These are phyloP conservation scores for Scedosporium aurantiacum DNA, from an alignment of 2,329 filamentous ascomycete genomes.

Conservation along the genomic window DNA sequence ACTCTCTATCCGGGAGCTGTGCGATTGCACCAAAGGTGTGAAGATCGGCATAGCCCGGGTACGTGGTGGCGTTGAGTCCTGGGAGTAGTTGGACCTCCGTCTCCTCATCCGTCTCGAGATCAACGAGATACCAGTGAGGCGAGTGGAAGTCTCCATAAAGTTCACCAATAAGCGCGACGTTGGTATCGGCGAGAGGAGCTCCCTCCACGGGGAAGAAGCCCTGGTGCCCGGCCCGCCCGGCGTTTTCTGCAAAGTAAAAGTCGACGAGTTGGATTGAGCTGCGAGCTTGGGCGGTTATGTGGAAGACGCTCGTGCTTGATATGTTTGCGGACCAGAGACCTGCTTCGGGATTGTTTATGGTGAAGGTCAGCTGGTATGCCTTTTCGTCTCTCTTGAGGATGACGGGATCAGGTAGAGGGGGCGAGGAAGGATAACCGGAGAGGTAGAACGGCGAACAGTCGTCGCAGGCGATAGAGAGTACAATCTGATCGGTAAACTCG, in stretches of 20 bases:
- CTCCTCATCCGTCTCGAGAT: not conserved
- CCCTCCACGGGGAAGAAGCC: slow-evolving; percentile 10
- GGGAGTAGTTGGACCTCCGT: not conserved
- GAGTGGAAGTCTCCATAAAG: slow-evolving; percentile 4
- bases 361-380: not conserved
- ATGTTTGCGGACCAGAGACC: slow-evolving; percentile 8
- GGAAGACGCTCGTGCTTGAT: slow-evolving; percentile 3
- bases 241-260: slow-evolving; percentile 9
- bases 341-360: not conserved
- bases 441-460: slow-evolving; percentile 6
- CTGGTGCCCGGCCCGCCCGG: slow-evolving; percentile 8
- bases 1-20: not conserved
- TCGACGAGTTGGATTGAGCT: slow-evolving; percentile 7
- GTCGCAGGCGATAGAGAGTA: slow-evolving; percentile 8
- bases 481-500: not conserved
- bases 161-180: slow-evolving; percentile 7
- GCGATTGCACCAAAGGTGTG: not conserved
- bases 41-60: not conserved
- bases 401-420: not conserved
- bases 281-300: slow-evolving; percentile 7
- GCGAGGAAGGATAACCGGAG: not conserved
- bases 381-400: not conserved
- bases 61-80: not conserved
- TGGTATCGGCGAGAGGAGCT: slow-evolving; percentile 1
- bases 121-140: not conserved